Base-by-base conservation (phyloP, 2,329 filamentous ascomycete species). In the Stagonosporopsis vannaccii region DNA sequence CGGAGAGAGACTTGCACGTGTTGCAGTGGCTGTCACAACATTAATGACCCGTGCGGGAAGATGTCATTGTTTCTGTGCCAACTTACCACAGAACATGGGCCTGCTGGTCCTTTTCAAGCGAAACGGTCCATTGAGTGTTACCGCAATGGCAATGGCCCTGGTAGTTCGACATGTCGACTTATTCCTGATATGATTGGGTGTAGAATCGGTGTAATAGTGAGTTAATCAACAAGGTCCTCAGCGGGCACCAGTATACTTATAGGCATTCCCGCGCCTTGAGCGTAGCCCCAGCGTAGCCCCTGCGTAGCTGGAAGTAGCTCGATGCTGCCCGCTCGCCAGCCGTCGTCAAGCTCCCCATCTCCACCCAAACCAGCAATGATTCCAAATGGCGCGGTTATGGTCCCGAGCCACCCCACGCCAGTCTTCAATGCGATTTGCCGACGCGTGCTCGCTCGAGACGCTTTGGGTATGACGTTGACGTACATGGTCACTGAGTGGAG, bases 121-220 rank as follows among this genome's bases (percentile, higher is more conserved):
- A 80, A 47, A 79, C 81, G 39, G 79, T 77, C 80, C 81, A 85
- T 62, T 82, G 75, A 43, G 77, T 80, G 65, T 82, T 74, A 66
- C 82, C 82, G 70, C 84, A 85, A 68, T 84, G 82, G 77, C 84
- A 85, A 41, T 79, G 76, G 67, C 82, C 84, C 50, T 77, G 71
- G 68, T 79, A 81, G 43, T 72, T 76, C 33, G 78, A 69, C 80
- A 82, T 82, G 12, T 25, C 25, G 13, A n/a, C 22, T 20, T 40
- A 6, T 17, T 37, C 20, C 9, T 20, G 12, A 37, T 37, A n/a
- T 13, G 15, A 37, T 37, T 37, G 35, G 35, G 12, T 37, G 35
- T 20, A 17, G 8, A 32, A n/a, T 11, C 22, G 30, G 12, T 11
- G 17, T 25, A 39, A n/a, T n/a, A n/a, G n/a, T n/a, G n/a, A n/a